Conservation (phyloP, 345 rosid genomes). For the Salix arbutifolia region DNA sequence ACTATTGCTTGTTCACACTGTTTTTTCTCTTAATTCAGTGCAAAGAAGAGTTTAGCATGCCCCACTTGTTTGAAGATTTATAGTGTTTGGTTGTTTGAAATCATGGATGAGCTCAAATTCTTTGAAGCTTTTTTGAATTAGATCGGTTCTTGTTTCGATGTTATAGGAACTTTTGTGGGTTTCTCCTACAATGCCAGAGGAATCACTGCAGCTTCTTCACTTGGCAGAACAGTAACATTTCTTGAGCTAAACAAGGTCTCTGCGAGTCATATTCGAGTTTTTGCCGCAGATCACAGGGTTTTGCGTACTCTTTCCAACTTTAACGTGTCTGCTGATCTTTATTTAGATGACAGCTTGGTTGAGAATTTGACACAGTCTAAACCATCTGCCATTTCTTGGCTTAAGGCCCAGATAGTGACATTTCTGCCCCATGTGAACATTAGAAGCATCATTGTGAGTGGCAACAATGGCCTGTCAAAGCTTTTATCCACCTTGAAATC, state of each 20-base stretch:
- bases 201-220: conserved; percentile 12
- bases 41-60: background rate
- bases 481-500: conserved; percentile 29
- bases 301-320: conserved; percentile 11
- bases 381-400: conserved; percentile 31
- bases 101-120: background rate
- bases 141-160: background rate
- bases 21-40: background rate
- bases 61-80: background rate
- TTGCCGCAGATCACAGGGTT: conserved; percentile 19
- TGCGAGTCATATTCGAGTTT: conserved; percentile 16
- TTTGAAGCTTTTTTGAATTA: background rate
- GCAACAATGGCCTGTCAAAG: conserved; percentile 18
- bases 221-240: conserved; percentile 16
- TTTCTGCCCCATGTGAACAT: conserved; percentile 22
- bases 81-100: background rate
- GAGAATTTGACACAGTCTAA: conserved; percentile 21
- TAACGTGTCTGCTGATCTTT: conserved; percentile 28
- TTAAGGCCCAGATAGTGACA: conserved; percentile 20
- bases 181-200: conserved; percentile 23
- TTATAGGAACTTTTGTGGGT: conserved; percentile 36
- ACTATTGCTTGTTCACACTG: background rate
- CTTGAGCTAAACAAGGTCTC: conserved; percentile 24
- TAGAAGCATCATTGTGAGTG: conserved; percentile 29
- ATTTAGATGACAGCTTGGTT: conserved; percentile 25